These are phyloP conservation scores for Thraustochytrium sp. DNA, from an alignment of 352 stramenopile genomes.

Conservation along the genomic window DNA sequence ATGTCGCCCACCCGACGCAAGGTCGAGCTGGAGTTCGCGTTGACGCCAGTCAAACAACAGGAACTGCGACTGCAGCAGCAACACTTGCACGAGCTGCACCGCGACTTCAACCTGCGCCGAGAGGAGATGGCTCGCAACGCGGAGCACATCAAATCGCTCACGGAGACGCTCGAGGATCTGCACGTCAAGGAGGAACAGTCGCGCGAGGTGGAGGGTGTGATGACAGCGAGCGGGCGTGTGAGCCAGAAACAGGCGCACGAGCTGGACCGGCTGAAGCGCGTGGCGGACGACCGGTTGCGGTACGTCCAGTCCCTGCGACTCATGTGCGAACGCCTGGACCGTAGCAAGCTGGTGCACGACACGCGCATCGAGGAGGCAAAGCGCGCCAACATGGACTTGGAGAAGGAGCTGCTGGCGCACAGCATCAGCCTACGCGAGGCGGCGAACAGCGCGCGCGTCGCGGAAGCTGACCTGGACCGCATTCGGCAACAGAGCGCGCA, in stretches of 20 bases:
- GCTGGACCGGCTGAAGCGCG: not conserved
- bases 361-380: slow-evolving; percentile 28
- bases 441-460: not conserved
- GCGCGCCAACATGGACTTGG: not conserved
- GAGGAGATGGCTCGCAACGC: not conserved
- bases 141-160: not conserved
- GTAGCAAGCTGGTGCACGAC: slow-evolving; percentile 34
- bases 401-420: not conserved
- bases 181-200: not conserved
- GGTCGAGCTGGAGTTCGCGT: not conserved
- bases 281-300: not conserved
- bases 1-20: too few relatives aligned
- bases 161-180: not conserved
- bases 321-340: not conserved
- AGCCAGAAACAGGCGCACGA: slow-evolving; percentile 4
- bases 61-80: slow-evolving; percentile 13
- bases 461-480: not conserved
- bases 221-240: not conserved
- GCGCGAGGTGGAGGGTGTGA: not conserved
- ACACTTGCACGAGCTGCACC: slow-evolving; percentile 23
- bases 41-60: slow-evolving; percentile 25
- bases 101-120: not conserved
- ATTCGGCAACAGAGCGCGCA: not conserved
- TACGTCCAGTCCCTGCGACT: not conserved
- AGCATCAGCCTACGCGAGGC: slow-evolving; percentile 22